These are phyloP conservation scores for Oehlia diaphana DNA, from an alignment of 192 early-diverging fungal species.

Conservation along the genomic window DNA sequence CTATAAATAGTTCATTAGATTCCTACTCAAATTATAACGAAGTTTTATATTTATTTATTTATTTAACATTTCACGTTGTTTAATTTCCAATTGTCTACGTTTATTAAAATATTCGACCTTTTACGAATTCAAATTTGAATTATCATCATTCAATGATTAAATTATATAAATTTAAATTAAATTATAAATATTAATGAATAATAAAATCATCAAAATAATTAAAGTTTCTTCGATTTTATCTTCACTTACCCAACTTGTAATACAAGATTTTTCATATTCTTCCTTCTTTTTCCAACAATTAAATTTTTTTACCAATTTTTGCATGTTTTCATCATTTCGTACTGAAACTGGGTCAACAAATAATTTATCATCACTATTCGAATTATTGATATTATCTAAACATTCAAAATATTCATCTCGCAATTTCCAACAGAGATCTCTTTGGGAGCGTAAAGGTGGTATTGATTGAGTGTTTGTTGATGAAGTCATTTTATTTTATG, in stretches of 20 bases:
- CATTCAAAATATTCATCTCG: conserved; percentile 13
- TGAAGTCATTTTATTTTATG: background rate
- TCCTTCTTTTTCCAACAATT: conserved; percentile 1
- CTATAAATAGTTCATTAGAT: no score
- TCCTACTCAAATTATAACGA: no score
- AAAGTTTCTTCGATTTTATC: background rate
- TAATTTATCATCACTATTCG: background rate
- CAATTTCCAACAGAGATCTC: background rate
- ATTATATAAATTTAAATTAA: background rate
- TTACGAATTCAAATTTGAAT: background rate
- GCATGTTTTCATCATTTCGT: background rate
- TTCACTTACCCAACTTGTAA: conserved; percentile 6
- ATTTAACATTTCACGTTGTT: background rate
- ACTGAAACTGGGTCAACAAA: background rate
- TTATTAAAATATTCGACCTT: conserved; percentile 14
- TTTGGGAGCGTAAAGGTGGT: background rate
- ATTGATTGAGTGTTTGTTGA: background rate
- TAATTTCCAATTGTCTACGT: background rate
- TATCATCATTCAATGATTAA: background rate
- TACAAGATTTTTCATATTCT: background rate
- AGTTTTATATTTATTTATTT: no score
- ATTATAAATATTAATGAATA: background rate
- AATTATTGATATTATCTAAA: background rate
- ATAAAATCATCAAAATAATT: background rate
- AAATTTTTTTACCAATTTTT: background rate